Percentiles rank a stretch among this genome's conserved stretches.
Conservation (phyloP, 2,329 filamentous ascomycete genomes). For the Fusarium decemcellulare region DNA sequence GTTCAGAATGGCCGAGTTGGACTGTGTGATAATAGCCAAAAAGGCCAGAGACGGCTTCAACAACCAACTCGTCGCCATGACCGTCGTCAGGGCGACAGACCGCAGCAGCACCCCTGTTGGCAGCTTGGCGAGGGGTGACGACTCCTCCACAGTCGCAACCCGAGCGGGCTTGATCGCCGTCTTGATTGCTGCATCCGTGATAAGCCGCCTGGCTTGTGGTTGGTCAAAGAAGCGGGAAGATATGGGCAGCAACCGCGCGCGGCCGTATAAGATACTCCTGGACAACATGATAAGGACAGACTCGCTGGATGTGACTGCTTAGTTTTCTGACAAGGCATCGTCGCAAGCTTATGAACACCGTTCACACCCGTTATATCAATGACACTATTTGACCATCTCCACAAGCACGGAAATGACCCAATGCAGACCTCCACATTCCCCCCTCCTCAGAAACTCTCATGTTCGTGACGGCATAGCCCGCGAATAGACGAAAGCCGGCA, state of each 20-base stretch:
- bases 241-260: not conserved
- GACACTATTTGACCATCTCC: not conserved
- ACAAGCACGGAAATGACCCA: not conserved
- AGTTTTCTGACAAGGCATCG: not conserved
- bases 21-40: slow-evolving; percentile 41
- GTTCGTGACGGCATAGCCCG: not conserved
- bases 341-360: not conserved
- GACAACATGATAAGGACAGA: slow-evolving; percentile 23
- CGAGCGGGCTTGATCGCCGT: slow-evolving; percentile 11
- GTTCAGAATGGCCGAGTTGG: slow-evolving; percentile 56
- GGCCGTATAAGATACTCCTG: not conserved
- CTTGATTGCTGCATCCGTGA: slow-evolving; percentile 25
- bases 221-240: not conserved
- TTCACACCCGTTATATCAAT: slow-evolving; percentile 8
- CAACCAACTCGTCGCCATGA: slow-evolving; percentile 46
- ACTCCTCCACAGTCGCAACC: not conserved
- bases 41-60: slow-evolving; percentile 44
- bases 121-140: slow-evolving; percentile 37
- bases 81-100: slow-evolving; percentile 44
- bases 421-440: not conserved
- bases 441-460: not conserved
- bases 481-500: slow-evolving; percentile 13
- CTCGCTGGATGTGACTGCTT: not conserved
- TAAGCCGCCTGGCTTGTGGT: not conserved
- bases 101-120: slow-evolving; percentile 42